Percentiles rank a stretch among this genome's conserved stretches.
Evolutionary conservation across 371 early-diverging fungal genomes (phyloP).

Genomic region (Mortierella sp.): DNA sequence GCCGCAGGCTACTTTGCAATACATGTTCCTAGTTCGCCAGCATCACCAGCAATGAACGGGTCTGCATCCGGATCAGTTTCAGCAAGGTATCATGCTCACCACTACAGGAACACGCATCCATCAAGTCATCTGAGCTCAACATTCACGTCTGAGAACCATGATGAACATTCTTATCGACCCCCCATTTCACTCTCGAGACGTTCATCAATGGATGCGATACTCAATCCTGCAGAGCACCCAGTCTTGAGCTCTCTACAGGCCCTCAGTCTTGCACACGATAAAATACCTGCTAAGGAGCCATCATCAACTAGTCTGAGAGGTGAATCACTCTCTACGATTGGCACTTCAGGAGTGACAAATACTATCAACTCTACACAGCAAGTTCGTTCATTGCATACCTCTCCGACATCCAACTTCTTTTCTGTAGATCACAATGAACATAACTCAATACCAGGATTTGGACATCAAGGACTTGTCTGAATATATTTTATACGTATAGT

Average conservation of each 20-base stretch:
- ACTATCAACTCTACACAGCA: background rate
- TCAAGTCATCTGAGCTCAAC: conserved; percentile 46
- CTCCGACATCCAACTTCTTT: conserved; percentile 26
- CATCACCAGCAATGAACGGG: conserved; percentile 15
- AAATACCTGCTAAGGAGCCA: conserved; percentile 21
- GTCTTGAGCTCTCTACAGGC: conserved; percentile 51
- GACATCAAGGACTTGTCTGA: conserved; percentile 41
- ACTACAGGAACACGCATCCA: conserved; percentile 22
- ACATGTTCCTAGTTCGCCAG: conserved; percentile 20
- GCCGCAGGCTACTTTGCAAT: conserved; percentile 46
- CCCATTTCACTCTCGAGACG: conserved; percentile 26
- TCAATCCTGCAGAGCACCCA: conserved; percentile 42
- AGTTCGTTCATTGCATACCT: background rate
- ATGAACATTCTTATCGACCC: conserved; percentile 4
- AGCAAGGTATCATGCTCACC: conserved; percentile 17
- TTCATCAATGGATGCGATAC: conserved; percentile 19
- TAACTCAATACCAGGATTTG: conserved; percentile 41
- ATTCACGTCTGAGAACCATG: conserved; percentile 21
- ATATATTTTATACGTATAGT: background rate
- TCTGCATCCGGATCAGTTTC: conserved; percentile 7
- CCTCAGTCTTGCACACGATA: conserved; percentile 41
- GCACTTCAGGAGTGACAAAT: background rate
- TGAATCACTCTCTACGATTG: background rate
- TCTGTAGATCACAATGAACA: conserved; percentile 38
- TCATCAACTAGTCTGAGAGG: background rate